Evolutionary conservation across 805 yeast species (phyloP).

Genomic region (Jamesozyma rosinii): DNA sequence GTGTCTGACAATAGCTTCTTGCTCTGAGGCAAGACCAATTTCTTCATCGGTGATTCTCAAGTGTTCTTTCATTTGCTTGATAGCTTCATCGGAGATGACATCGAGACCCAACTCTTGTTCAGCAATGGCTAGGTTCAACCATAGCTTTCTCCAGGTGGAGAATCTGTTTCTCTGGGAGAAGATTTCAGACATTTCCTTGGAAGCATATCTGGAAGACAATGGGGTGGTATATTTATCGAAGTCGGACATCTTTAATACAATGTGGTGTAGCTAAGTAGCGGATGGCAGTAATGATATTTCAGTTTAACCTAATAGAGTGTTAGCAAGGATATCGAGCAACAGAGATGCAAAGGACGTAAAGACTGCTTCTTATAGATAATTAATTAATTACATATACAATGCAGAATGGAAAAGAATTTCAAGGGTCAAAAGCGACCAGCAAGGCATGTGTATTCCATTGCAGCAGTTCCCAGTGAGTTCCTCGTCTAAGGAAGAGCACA

Average conservation of each 20-base stretch:
- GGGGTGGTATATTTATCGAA: conserved; percentile 84
- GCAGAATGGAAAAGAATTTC: too few relatives aligned
- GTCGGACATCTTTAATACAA: conserved; percentile 22
- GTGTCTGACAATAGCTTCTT: conserved; percentile 96
- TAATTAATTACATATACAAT: too few relatives aligned
- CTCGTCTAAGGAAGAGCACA: too few relatives aligned
- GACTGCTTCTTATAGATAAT: too few relatives aligned
- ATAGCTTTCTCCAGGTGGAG: conserved; percentile 96
- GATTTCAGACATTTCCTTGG: conserved; percentile 90
- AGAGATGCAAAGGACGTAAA: too few relatives aligned
- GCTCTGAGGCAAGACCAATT: conserved; percentile 76
- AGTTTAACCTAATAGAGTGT: too few relatives aligned
- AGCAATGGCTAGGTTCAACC: conserved; percentile 93
- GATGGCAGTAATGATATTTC: too few relatives aligned
- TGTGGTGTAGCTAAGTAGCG: background rate
- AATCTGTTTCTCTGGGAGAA: conserved; percentile 90
- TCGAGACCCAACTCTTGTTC: conserved; percentile 83
- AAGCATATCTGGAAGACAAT: conserved; percentile 91
- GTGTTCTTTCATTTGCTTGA: conserved; percentile 72
- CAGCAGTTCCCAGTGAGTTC: too few relatives aligned
- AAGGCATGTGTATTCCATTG: too few relatives aligned
- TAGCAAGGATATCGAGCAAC: too few relatives aligned
- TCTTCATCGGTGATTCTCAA: conserved; percentile 86
- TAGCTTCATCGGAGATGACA: conserved; percentile 83
- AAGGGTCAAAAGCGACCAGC: too few relatives aligned